Evolutionary conservation across 2,329 filamentous ascomycete genomes (phyloP), one percentile per base, ranked within the genome.

Genomic region (Talaromyces sp.): DNA sequence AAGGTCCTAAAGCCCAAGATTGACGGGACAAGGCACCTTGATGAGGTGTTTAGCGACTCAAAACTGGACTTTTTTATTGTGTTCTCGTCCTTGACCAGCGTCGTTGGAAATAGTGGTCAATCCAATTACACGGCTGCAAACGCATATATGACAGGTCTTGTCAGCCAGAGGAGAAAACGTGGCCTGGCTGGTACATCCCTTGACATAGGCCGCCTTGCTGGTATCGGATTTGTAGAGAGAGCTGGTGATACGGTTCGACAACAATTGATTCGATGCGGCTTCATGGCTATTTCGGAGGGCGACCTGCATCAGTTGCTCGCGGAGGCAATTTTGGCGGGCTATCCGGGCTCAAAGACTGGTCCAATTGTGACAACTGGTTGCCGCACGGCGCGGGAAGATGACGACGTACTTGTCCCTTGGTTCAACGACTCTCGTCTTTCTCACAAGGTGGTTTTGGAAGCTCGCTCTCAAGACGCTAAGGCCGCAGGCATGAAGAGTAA

Each of bases 151-250:
- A 67, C 67, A 45, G 49, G 67, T n/a, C 62, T 72, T 33, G 62
- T 58, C 17, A 39, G 37, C 6, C 49, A 65, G n/a, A 50, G 68
- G 9, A 52, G 59, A 19, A 37, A 25, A 35, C 63, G 58, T 19
- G 68, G 68, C 22, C 58, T 69, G 5, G 56, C 64, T 15, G 68
- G 54, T 2, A 66, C 65, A 43, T 66, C 69, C 0, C 67, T 78
- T 17, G 72, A 76, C 54, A 66, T 77, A 2, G 74, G 73, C 17
- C 67, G 67, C n/a, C 41, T 45, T 45, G 39, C 39, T 43, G 39
- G 39, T n/a, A 43, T 43, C 39, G 39, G 39, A 43, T 43, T 43
- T n/a, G 39, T 43, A 43, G 39, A 43, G 8, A 15, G 39, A 13
- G 59, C 50, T 7, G 33, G 31, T 10, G 31, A 66, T 19, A 57